phyloP scores from a whole-genome alignment of 768 basidiomycete species.

The Mycena albidolilacea region DNA sequence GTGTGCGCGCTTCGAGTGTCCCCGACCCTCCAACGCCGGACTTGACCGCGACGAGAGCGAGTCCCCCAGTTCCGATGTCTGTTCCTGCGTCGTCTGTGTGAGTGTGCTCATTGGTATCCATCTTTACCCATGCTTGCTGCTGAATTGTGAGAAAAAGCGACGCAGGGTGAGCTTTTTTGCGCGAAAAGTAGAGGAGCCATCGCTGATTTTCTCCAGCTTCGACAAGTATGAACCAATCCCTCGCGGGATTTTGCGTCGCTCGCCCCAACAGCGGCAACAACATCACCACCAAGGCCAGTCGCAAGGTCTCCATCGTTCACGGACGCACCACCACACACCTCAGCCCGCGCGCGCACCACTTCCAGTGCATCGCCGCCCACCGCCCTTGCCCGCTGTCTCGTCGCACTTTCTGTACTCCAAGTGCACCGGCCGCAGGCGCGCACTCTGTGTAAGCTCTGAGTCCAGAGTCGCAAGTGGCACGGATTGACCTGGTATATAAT shows the following conservation, averaged over 20 bases:
- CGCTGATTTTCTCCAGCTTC: constrained; percentile 7
- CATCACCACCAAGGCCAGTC: neutral
- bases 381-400: constrained; percentile 10
- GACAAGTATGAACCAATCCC: constrained; percentile 22
- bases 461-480: neutral
- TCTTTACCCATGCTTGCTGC: neutral
- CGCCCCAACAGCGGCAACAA: neutral
- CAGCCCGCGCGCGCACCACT: neutral
- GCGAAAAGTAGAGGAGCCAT: neutral
- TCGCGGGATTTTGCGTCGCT: constrained; percentile 26
- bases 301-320: neutral
- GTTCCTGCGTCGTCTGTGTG: constrained; percentile 16
- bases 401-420: constrained; percentile 41
- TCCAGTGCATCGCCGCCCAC: constrained; percentile 14
- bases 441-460: constrained; percentile 36
- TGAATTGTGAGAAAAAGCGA: constrained; percentile 8
- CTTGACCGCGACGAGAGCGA: constrained; percentile 18
- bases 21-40: constrained; percentile 23
- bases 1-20: constrained; percentile 17
- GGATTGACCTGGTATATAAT: too few species aligned
- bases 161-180: constrained; percentile 9
- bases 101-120: neutral
- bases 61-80: constrained; percentile 23
- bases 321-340: neutral
- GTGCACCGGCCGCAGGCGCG: constrained; percentile 43